Conservation (phyloP, 2,329 filamentous ascomycete species). For the Claviceps cyperi region DNA sequence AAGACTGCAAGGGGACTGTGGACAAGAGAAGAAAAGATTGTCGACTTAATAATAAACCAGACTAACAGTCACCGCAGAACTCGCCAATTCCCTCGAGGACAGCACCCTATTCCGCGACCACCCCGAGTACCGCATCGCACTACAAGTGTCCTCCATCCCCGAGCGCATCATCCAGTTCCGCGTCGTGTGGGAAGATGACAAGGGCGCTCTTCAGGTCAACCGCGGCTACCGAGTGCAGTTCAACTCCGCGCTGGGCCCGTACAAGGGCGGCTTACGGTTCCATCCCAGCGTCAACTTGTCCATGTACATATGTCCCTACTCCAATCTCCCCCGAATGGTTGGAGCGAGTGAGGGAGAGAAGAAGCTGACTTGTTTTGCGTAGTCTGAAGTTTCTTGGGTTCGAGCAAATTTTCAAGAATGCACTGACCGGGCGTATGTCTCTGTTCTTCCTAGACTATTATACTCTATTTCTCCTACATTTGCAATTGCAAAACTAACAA, state of each 20-base stretch:
- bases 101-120: conserved; percentile 85
- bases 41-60: too few species aligned
- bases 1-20: too few species aligned
- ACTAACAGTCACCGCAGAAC: conserved; percentile 42
- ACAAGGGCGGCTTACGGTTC: conserved; percentile 94
- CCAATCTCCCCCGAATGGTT: too few species aligned
- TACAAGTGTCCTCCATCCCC: conserved; percentile 75
- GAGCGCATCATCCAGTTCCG: conserved; percentile 97
- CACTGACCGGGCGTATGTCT: conserved; percentile 73
- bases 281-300: conserved; percentile 76
- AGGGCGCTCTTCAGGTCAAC: conserved; percentile 79
- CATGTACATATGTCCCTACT: conserved; percentile 26
- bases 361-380: conserved; percentile 12
- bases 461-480: not conserved
- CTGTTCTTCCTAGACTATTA: not conserved
- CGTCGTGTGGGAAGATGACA: conserved; percentile 92
- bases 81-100: conserved; percentile 86
- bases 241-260: conserved; percentile 93
- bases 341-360: not conserved
- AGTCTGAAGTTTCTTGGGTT: conserved; percentile 93
- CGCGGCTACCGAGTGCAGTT: conserved; percentile 94
- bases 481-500: not conserved
- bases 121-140: conserved; percentile 86
- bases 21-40: too few species aligned
- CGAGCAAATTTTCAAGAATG: conserved; percentile 99